phyloP scores from a whole-genome alignment of 1,284 basidiomycete species.

The Anthracocystis setariae region DNA sequence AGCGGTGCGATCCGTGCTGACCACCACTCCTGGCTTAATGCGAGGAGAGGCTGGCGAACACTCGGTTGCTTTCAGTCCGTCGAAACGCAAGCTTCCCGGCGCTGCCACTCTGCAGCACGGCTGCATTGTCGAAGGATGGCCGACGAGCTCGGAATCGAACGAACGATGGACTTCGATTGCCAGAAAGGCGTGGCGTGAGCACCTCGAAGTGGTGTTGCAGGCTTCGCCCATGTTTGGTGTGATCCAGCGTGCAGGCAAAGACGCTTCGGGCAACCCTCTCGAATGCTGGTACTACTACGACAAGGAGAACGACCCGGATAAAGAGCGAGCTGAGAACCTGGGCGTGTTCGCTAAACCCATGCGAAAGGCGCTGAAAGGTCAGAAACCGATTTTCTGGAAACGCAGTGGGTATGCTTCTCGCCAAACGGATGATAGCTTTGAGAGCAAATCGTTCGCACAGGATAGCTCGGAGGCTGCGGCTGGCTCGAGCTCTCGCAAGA shows the following conservation, averaged over 20 bases:
- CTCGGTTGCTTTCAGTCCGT: slow-evolving; percentile 46
- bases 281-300: slow-evolving; percentile 67
- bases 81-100: slow-evolving; percentile 41
- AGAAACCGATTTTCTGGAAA: slow-evolving; percentile 67
- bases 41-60: slow-evolving; percentile 60
- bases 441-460: slow-evolving; percentile 5
- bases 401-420: slow-evolving; percentile 54
- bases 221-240: slow-evolving; percentile 61
- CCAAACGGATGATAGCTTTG: slow-evolving; percentile 23
- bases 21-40: slow-evolving; percentile 60
- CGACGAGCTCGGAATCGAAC: slow-evolving; percentile 22
- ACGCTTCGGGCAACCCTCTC: slow-evolving; percentile 62
- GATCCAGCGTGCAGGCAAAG: slow-evolving; percentile 65
- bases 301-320: slow-evolving; percentile 62
- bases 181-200: slow-evolving; percentile 63
- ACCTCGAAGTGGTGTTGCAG: slow-evolving; percentile 59
- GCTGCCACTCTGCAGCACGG: slow-evolving; percentile 41
- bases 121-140: slow-evolving; percentile 49
- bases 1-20: slow-evolving; percentile 61
- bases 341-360: slow-evolving; percentile 66
- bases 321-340: slow-evolving; percentile 62
- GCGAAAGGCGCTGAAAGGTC: slow-evolving; percentile 63
- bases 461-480: slow-evolving; percentile 3
- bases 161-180: slow-evolving; percentile 50
- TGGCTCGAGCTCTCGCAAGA: slow-evolving; percentile 7